Evolutionary conservation across 768 basidiomycete species (phyloP).

Genomic region (Megacollybia marginata): DNA sequence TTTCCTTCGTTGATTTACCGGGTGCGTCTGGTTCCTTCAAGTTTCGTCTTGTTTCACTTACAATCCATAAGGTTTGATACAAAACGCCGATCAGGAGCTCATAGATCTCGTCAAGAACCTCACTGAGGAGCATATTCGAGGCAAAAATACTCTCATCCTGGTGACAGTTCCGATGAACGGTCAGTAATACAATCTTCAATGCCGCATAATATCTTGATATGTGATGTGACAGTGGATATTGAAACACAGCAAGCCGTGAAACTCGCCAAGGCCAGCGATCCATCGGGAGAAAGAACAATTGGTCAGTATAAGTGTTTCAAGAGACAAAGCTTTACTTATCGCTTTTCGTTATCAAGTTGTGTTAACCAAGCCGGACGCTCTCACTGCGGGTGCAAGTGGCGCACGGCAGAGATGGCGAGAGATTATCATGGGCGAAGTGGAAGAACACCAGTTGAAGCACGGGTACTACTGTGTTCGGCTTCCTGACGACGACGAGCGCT

Average conservation of each 20-base stretch:
- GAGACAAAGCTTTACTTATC: background rate
- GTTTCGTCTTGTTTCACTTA: background rate
- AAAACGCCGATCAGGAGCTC: conserved; percentile 25
- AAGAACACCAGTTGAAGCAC: conserved; percentile 38
- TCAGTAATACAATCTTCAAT: conserved; percentile 1
- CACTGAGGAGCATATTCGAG: conserved; percentile 27
- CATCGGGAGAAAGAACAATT: conserved; percentile 30
- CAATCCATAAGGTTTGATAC: conserved; percentile 26
- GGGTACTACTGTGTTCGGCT: conserved; percentile 65
- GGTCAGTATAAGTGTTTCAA: conserved; percentile 16
- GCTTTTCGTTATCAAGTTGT: background rate
- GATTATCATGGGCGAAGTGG: conserved; percentile 43
- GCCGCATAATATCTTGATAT: background rate
- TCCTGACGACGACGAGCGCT: conserved; percentile 50
- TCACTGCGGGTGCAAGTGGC: conserved; percentile 35
- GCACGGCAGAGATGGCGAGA: conserved; percentile 39
- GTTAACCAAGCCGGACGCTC: conserved; percentile 42
- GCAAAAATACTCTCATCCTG: conserved; percentile 33
- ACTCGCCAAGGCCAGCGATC: conserved; percentile 30
- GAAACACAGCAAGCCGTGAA: conserved; percentile 36
- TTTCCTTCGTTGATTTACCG: conserved; percentile 14
- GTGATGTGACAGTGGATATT: conserved; percentile 31
- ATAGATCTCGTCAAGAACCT: conserved; percentile 29
- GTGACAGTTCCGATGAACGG: conserved; percentile 37
- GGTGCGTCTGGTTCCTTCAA: conserved; percentile 2